phyloP scores from a whole-genome alignment of 495 filamentous ascomycete species.

The Annulohypoxylon nitens region DNA sequence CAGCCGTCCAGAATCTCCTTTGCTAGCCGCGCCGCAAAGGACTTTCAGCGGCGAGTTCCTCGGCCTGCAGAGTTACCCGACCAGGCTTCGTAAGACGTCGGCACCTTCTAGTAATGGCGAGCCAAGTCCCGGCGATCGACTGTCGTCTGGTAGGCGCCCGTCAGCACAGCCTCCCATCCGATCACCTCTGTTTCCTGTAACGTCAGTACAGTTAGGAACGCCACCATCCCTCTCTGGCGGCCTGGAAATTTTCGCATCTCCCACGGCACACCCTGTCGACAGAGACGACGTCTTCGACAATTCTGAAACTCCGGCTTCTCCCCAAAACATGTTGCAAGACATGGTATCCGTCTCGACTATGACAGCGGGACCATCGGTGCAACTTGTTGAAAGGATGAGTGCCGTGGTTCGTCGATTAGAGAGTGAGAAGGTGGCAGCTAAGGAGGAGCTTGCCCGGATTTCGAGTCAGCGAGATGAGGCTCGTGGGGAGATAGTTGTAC shows the following conservation, averaged over 20 bases:
- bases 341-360: slow-evolving; percentile 90
- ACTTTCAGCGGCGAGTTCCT: slow-evolving; percentile 64
- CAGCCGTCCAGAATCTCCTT: slow-evolving; percentile 62
- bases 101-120: slow-evolving; percentile 62
- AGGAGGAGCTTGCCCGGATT: slow-evolving; percentile 86
- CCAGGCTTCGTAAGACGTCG: slow-evolving; percentile 59
- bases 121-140: slow-evolving; percentile 48
- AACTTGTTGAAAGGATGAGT: slow-evolving; percentile 96
- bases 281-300: slow-evolving; percentile 77
- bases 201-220: slow-evolving; percentile 35
- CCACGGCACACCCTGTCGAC: slow-evolving; percentile 72
- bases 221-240: slow-evolving; percentile 45
- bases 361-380: slow-evolving; percentile 91
- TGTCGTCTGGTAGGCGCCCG: slow-evolving; percentile 52
- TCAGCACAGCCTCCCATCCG: slow-evolving; percentile 57
- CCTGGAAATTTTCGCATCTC: slow-evolving; percentile 48
- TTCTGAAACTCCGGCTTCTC: slow-evolving; percentile 70
- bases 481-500: slow-evolving; percentile 84
- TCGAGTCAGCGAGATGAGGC: slow-evolving; percentile 89
- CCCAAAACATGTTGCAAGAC: slow-evolving; percentile 83
- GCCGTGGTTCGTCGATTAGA: slow-evolving; percentile 91
- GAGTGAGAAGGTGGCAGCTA: slow-evolving; percentile 85
- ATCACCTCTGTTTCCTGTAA: slow-evolving; percentile 48
- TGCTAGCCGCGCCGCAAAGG: slow-evolving; percentile 56
- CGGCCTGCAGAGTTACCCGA: slow-evolving; percentile 58